Percentiles rank a stretch among this genome's conserved stretches.
phyloP scores from a whole-genome alignment of 495 filamentous ascomycete species.

The Amphirosellinia nigrospora region DNA sequence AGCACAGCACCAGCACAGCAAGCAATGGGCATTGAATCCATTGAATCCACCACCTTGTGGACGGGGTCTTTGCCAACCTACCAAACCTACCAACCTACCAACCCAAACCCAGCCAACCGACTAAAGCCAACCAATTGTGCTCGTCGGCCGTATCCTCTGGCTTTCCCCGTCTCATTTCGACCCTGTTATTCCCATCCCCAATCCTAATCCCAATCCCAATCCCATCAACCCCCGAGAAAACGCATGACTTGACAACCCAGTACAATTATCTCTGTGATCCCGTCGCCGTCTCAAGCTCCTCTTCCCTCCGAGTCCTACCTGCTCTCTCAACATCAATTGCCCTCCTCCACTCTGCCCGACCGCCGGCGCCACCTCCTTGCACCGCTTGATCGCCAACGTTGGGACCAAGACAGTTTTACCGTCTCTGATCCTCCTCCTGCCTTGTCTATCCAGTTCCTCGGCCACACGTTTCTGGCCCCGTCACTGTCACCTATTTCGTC shows the following conservation, averaged over 20 bases:
- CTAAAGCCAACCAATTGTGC: constrained; percentile 16
- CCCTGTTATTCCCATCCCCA: constrained; percentile 10
- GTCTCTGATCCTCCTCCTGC: constrained; percentile 10
- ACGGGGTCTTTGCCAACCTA: constrained; percentile 4
- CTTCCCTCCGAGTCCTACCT: constrained; percentile 14
- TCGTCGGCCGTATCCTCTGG: constrained; percentile 8
- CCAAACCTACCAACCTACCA: constrained; percentile 16
- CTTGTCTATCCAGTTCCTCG: neutral
- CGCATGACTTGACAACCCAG: constrained; percentile 24
- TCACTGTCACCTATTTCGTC: too few species aligned
- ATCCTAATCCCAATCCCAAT: constrained; percentile 12
- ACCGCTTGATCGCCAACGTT: constrained; percentile 4
- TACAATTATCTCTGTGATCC: constrained; percentile 21
- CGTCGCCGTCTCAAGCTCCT: constrained; percentile 19
- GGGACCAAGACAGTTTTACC: constrained; percentile 18
- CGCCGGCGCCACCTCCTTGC: constrained; percentile 3
- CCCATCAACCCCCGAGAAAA: constrained; percentile 17
- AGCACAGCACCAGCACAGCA: neutral
- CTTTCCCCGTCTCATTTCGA: constrained; percentile 27
- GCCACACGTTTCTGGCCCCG: neutral
- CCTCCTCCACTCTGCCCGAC: constrained; percentile 25
- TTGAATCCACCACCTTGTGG: constrained; percentile 12
- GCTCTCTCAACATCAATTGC: constrained; percentile 21
- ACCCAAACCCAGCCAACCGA: constrained; percentile 18
- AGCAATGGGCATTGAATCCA: constrained; percentile 16